Percentiles rank a stretch among this genome's conserved stretches.
Conservation (phyloP, 768 basidiomycete genomes). For the Crassisporium funariophilum region DNA sequence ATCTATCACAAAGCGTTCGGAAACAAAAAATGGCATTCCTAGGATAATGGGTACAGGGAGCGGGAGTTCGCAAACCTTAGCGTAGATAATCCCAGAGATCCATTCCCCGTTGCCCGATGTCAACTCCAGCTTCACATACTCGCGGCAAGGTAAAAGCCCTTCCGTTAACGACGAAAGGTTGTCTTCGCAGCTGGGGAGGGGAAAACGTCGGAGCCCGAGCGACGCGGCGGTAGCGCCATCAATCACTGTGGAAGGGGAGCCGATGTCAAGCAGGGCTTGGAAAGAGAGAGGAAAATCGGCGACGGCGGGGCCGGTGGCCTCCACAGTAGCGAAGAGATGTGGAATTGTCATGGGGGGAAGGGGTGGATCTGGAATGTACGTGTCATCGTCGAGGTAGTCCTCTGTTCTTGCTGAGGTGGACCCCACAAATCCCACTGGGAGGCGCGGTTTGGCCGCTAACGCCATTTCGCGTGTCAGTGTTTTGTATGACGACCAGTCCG, state of each 20-base stretch:
- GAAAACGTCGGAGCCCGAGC: conserved; percentile 15
- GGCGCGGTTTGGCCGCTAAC: neutral
- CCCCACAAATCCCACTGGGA: neutral
- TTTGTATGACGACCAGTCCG: conserved; percentile 1
- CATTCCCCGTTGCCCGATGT: conserved; percentile 17
- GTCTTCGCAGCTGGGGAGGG: conserved; percentile 22
- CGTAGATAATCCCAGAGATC: conserved; percentile 14
- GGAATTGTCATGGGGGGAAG: neutral
- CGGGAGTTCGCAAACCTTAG: conserved; percentile 18
- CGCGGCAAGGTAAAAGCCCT: conserved; percentile 12
- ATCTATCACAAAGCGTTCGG: conserved; percentile 21
- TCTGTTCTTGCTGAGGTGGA: neutral
- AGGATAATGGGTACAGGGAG: conserved; percentile 25
- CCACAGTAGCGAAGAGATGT: neutral
- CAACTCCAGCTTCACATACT: conserved; percentile 21
- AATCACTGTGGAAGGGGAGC: conserved; percentile 26
- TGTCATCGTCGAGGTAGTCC: conserved; percentile 1
- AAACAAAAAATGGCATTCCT: conserved; percentile 24
- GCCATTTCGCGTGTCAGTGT: conserved; percentile 9
- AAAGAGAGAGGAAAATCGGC: neutral
- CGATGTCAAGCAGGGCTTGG: conserved; percentile 17
- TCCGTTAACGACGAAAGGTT: conserved; percentile 18
- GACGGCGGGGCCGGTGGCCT: neutral
- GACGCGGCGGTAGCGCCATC: conserved; percentile 6
- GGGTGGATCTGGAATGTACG: conserved; percentile 2